Evolutionary conservation across 768 basidiomycete species (phyloP).

Genomic region (Pulveroboletus sp.): DNA sequence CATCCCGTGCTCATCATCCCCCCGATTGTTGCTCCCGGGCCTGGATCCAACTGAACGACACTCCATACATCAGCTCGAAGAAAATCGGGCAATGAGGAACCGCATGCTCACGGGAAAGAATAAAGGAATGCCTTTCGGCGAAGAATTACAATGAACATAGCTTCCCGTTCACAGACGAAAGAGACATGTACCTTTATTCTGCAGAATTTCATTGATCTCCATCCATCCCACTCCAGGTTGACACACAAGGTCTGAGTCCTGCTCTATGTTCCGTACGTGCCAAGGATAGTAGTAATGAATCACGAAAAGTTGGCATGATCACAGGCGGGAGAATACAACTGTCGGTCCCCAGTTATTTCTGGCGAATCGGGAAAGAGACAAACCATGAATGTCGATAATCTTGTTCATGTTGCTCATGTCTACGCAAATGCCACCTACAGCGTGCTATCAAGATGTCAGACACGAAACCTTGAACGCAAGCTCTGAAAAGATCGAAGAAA

Average conservation of each 20-base stretch:
- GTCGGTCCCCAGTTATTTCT: background rate
- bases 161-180: background rate
- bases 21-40: slow-evolving; percentile 76
- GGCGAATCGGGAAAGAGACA: slow-evolving; percentile 6
- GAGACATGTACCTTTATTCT: slow-evolving; percentile 46
- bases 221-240: slow-evolving; percentile 73
- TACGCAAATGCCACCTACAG: slow-evolving; percentile 66
- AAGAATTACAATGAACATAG: background rate
- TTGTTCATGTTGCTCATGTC: slow-evolving; percentile 78
- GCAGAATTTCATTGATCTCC: slow-evolving; percentile 64
- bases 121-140: slow-evolving; percentile 57
- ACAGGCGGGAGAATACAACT: too few species aligned
- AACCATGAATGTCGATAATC: slow-evolving; percentile 72
- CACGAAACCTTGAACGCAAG: background rate
- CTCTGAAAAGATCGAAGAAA: background rate
- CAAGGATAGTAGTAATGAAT: too few species aligned
- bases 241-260: slow-evolving; percentile 68
- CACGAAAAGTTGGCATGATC: too few species aligned
- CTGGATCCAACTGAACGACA: slow-evolving; percentile 60
- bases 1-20: slow-evolving; percentile 88
- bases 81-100: background rate
- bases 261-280: slow-evolving; percentile 37
- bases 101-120: slow-evolving; percentile 68
- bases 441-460: slow-evolving; percentile 14
- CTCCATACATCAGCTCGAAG: background rate